Evolutionary conservation across 2,329 filamentous ascomycete genomes (phyloP).

Genomic region (Akanthomyces dipterigenus): DNA sequence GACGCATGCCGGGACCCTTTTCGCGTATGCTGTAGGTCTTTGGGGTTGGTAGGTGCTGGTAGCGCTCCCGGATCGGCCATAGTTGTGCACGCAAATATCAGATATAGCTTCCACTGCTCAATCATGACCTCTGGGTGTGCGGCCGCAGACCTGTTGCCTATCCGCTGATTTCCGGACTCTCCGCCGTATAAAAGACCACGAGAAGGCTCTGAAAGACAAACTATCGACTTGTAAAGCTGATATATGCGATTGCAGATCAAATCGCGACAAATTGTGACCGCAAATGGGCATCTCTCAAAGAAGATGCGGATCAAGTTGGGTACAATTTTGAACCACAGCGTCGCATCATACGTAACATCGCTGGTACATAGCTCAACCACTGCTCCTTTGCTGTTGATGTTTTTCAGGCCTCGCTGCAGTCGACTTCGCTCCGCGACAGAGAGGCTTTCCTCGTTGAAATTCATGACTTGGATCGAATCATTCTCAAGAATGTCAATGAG

Average conservation of each 20-base stretch:
- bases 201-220: constrained; percentile 67
- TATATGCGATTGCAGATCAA: constrained; percentile 86
- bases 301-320: constrained; percentile 89
- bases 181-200: constrained; percentile 58
- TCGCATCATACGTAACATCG: constrained; percentile 89
- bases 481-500: constrained; percentile 91
- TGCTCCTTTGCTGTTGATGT: constrained; percentile 75
- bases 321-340: constrained; percentile 96
- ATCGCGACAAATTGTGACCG: constrained; percentile 83
- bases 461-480: constrained; percentile 80
- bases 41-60: constrained; percentile 25
- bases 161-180: constrained; percentile 48
- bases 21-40: constrained; percentile 66
- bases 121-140: constrained; percentile 81
- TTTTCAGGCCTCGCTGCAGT: constrained; percentile 81
- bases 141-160: constrained; percentile 50
- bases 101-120: constrained; percentile 96
- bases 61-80: constrained; percentile 72
- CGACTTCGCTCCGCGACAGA: constrained; percentile 89
- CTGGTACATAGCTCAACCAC: constrained; percentile 92
- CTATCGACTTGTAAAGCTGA: constrained; percentile 85
- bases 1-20: constrained; percentile 68
- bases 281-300: constrained; percentile 85
- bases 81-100: constrained; percentile 95
- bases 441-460: constrained; percentile 84